phyloP scores from a whole-genome alignment of 257 asterid species.

The Anisodus tanguticus region DNA sequence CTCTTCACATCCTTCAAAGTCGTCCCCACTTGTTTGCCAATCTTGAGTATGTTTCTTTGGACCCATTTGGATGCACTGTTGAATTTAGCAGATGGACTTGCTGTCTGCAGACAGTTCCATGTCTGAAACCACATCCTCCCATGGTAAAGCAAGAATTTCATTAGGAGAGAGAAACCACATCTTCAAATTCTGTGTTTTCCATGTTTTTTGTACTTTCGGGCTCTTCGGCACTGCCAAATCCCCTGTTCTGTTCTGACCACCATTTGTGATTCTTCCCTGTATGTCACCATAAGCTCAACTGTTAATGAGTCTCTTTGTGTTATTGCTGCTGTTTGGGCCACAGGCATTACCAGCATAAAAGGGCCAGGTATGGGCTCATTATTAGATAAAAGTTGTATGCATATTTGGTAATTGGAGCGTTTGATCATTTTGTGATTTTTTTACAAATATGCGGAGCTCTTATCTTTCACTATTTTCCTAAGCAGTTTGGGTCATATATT shows the following conservation, averaged over 20 bases:
- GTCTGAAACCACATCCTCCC: background rate
- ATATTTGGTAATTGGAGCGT: background rate
- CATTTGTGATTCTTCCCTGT: too few species aligned
- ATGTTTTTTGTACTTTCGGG: too few species aligned
- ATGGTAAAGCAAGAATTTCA: too few species aligned
- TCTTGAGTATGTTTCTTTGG: background rate
- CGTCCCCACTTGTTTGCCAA: background rate
- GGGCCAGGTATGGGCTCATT: too few species aligned
- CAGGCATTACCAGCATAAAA: too few species aligned
- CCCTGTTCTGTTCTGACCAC: too few species aligned
- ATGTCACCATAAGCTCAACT: too few species aligned
- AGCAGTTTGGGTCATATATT: background rate
- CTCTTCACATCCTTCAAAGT: background rate
- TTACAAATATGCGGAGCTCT: background rate
- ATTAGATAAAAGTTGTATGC: background rate
- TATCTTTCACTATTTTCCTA: constrained; percentile 8
- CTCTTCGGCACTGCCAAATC: too few species aligned
- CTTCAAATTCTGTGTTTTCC: too few species aligned
- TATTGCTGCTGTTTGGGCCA: too few species aligned
- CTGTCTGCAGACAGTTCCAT: background rate
- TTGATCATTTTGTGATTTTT: background rate
- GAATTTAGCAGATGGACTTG: background rate
- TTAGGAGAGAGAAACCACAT: too few species aligned
- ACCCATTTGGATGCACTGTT: background rate
- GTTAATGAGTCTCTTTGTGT: too few species aligned